Conservation (phyloP, 108 stramenopile species). For the Cyclotella baltica region DNA sequence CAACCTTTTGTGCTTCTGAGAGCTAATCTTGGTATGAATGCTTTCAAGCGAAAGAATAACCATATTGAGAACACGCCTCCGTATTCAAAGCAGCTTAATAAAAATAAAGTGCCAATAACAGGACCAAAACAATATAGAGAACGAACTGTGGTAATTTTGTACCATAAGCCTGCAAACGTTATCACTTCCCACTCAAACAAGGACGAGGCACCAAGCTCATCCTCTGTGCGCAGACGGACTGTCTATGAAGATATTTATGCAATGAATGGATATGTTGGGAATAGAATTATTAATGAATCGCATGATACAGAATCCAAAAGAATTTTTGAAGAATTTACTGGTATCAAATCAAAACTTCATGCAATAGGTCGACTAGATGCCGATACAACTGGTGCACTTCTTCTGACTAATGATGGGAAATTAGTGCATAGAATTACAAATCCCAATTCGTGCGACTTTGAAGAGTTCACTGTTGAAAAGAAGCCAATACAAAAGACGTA, state of each 20-base stretch:
- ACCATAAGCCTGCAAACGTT: constrained; percentile 69
- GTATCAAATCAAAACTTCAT: constrained; percentile 68
- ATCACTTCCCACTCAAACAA: constrained; percentile 70
- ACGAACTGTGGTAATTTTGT: constrained; percentile 68
- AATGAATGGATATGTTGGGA: constrained; percentile 54
- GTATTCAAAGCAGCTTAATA: not conserved
- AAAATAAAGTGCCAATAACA: not conserved
- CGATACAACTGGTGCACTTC: constrained; percentile 72
- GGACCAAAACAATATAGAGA: constrained; percentile 22
- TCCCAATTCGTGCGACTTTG: constrained; percentile 42
- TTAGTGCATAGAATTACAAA: constrained; percentile 75
- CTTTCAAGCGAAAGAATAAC: not conserved
- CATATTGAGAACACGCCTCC: not conserved
- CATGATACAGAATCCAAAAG: not conserved
- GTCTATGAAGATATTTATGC: constrained; percentile 66
- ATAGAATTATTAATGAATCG: not conserved
- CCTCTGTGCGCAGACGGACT: constrained; percentile 30
- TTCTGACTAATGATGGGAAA: constrained; percentile 77
- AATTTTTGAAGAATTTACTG: constrained; percentile 55
- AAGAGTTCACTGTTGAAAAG: not conserved
- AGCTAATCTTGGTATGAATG: not conserved
- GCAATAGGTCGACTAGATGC: constrained; percentile 76
- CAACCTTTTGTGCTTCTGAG: too few relatives aligned
- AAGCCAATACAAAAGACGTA: constrained; percentile 61
- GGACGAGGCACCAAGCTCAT: constrained; percentile 35